Evolutionary conservation across 257 asterid genomes (phyloP), one percentile per base, ranked within the genome.

Genomic region (Solanum pinnatisectum): DNA sequence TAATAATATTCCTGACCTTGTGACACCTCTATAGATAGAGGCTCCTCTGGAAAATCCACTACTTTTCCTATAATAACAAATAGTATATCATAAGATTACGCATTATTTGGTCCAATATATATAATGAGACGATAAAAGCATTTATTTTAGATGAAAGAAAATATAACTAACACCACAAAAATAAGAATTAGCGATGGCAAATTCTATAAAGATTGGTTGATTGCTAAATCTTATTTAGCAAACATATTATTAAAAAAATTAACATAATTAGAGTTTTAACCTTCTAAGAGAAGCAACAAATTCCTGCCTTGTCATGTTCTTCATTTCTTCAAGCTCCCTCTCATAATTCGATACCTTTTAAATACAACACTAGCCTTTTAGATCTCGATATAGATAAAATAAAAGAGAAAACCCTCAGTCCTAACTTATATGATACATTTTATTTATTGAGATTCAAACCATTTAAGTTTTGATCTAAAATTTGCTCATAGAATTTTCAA

Each of bases 31-130:
- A 87, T 95, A 96, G 36, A 95, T 94, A 22, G 98, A 96, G 52
- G 99, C 98, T 12, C 99, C 98, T 37, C 99, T 89, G 5, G 98
- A 96, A 87, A 96, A 96, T 33, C 98, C 99, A 91, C 98, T 96
- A 72, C 98, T 96, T 90, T 90, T 96, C 91, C 98, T 96, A 95
- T 89, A 92, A 87, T 76, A 0, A 49, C 16, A 36, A 36, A 40
- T 10, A 25, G 42, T 7, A 12, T 59, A 2, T 8, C 10, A 30
- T 16, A 32, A 46, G 12, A 30, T n/a, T 84, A 16, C 13, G 35
- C 39, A 79, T 44, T 27, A 6, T 10, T 79, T 25, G 39, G 65
- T 27, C 22, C 39, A 44, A 27, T 27, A 1, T 7, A 27, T 27
- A 56, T 7, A 7, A 56, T 56, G 84, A 79, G 16, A 16, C 13